Base-by-base conservation (phyloP, 371 early-diverging fungal genomes). In the Parasitella parasitica region DNA sequence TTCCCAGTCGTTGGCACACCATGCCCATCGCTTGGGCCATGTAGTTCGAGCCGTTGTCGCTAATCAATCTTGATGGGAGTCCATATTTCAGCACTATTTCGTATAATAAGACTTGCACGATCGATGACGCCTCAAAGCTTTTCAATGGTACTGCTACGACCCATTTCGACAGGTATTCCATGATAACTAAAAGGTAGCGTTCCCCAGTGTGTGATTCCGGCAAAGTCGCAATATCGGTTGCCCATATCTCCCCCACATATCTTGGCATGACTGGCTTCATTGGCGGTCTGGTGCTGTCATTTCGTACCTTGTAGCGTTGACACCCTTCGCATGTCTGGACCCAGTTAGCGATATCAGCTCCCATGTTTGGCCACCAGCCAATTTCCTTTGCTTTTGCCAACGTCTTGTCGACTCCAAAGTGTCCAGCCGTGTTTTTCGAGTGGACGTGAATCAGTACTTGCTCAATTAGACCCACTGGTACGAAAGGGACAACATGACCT, bases 131-230 rank as follows among this genome's bases (percentile, higher is more conserved):
- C 2, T 7, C 46, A 43, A 16, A 16, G 15, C 24, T 43, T 43
- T 4, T 54, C 6, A 72, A 4, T 4, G 69, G 51, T 0, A 36
- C 61, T 1, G 66, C 54, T 11, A 68, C 24, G 0, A 28, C 41
- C 63, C 63, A 71, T 32, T 61, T 61, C 1, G 62, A 61, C 0
- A 69, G 38, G 22, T 73, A 65, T 36, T 69, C 66, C 55, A 59
- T 60, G 8, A 67, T 32, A 0, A 70, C 66, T 22, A 69, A 18
- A 3, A 73, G 6, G 16, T 65, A 73, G 3, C 37, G 6, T 27
- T 67, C 67, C 12, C 63, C 67, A 26, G 22, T 12, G 24, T 26
- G 38, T 15, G 50, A 39, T 27, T 16, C 13, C 0, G 73, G 65
- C 18, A 73, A 26, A 9, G 58, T 32, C 8, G 70, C 74, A 9